Conservation (phyloP, 1,284 basidiomycete species). For the Kalmanozyma brasiliensis region DNA sequence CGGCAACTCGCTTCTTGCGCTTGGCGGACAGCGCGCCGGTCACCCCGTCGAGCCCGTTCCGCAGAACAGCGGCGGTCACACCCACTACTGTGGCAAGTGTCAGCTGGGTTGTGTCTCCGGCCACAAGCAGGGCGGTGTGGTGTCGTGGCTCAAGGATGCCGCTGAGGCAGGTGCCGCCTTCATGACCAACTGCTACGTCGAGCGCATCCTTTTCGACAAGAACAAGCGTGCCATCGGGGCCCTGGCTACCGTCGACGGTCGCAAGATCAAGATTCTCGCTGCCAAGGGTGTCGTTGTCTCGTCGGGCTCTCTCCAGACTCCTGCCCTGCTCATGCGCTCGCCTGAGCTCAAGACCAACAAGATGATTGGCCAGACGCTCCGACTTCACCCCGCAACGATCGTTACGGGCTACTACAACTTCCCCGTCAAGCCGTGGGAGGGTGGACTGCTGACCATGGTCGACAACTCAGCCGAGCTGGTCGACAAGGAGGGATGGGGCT, state of each 20-base stretch:
- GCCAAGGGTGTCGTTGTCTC: slow-evolving; percentile 68
- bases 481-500: slow-evolving; percentile 66
- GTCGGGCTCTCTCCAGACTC: slow-evolving; percentile 69
- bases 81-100: slow-evolving; percentile 69
- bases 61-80: slow-evolving; percentile 69
- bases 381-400: slow-evolving; percentile 70
- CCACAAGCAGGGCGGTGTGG: slow-evolving; percentile 68
- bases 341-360: slow-evolving; percentile 69
- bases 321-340: slow-evolving; percentile 70
- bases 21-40: slow-evolving; percentile 64
- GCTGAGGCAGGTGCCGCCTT: slow-evolving; percentile 68
- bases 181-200: slow-evolving; percentile 65
- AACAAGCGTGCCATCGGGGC: slow-evolving; percentile 59
- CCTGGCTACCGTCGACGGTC: slow-evolving; percentile 56
- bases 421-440: slow-evolving; percentile 70
- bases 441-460: slow-evolving; percentile 70
- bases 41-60: slow-evolving; percentile 66
- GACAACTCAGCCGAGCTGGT: slow-evolving; percentile 62
- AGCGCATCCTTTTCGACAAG: slow-evolving; percentile 68
- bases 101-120: slow-evolving; percentile 68
- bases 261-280: slow-evolving; percentile 64
- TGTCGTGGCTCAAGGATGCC: slow-evolving; percentile 68
- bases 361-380: slow-evolving; percentile 70
- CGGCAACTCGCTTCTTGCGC: slow-evolving; percentile 66
- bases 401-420: slow-evolving; percentile 70